Percentiles rank a stretch among this genome's conserved stretches.
Conservation (phyloP, 495 filamentous ascomycete genomes). For the Aspergillus sparsus region DNA sequence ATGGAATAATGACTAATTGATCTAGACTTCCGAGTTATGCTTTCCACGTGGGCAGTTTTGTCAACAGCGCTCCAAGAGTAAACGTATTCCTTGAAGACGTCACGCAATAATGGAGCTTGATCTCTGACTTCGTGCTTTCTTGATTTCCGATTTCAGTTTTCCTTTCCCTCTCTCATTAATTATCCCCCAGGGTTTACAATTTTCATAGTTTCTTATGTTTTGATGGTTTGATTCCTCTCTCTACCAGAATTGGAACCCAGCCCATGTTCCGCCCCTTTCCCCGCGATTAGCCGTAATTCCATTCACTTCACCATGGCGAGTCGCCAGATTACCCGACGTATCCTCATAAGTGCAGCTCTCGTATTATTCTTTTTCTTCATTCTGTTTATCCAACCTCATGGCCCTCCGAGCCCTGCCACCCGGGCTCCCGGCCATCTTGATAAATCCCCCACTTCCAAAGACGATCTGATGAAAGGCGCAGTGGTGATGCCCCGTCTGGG, state of each 20-base stretch:
- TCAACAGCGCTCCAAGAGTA: not conserved
- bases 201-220: slow-evolving; percentile 4
- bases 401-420: slow-evolving; percentile 43
- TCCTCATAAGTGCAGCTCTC: slow-evolving; percentile 39
- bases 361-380: slow-evolving; percentile 41
- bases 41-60: slow-evolving; percentile 14
- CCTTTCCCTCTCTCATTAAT: slow-evolving; percentile 1
- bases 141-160: not conserved
- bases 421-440: slow-evolving; percentile 48
- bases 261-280: not conserved
- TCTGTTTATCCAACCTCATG: slow-evolving; percentile 44
- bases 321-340: slow-evolving; percentile 45
- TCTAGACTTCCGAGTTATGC: slow-evolving; percentile 6
- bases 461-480: slow-evolving; percentile 65
- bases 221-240: slow-evolving; percentile 2
- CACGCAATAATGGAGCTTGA: slow-evolving; percentile 14
- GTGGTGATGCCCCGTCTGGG: slow-evolving; percentile 87
- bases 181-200: too few species aligned
- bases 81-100: slow-evolving; percentile 7
- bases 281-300: slow-evolving; percentile 8
- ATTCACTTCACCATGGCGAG: slow-evolving; percentile 37
- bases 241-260: not conserved
- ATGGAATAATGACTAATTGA: slow-evolving; percentile 17
- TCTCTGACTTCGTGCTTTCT: slow-evolving; percentile 6
- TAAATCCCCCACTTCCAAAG: slow-evolving; percentile 31